These are phyloP conservation scores for Chaetomium cochliodes DNA, from an alignment of 495 filamentous ascomycete genomes.

Conservation along the genomic window DNA sequence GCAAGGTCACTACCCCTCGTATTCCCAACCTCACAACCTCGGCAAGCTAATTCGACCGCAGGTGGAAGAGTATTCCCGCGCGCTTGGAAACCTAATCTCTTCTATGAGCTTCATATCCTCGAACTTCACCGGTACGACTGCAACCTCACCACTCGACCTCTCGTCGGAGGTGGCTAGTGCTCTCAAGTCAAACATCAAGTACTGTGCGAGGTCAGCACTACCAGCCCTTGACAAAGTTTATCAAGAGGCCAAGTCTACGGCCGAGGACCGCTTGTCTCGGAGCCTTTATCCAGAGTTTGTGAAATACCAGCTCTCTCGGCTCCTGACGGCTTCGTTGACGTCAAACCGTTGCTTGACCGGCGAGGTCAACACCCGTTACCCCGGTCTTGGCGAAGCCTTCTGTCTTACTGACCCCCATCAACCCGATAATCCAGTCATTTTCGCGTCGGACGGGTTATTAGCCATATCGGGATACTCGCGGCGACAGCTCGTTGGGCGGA, in stretches of 20 bases:
- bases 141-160: slow-evolving; percentile 44
- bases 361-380: slow-evolving; percentile 29
- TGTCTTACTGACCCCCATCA: slow-evolving; percentile 35
- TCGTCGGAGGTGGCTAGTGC: slow-evolving; percentile 34
- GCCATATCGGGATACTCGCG: slow-evolving; percentile 49
- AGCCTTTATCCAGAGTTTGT: slow-evolving; percentile 54
- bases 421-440: slow-evolving; percentile 52
- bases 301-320: slow-evolving; percentile 36
- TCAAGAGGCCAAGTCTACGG: slow-evolving; percentile 41
- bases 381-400: slow-evolving; percentile 41
- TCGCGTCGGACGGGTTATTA: slow-evolving; percentile 53
- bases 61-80: slow-evolving; percentile 38
- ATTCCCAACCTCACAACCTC: too few species aligned
- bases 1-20: slow-evolving; percentile 38
- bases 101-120: slow-evolving; percentile 48
- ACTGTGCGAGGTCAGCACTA: slow-evolving; percentile 38
- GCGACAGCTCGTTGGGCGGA: slow-evolving; percentile 48
- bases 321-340: slow-evolving; percentile 31
- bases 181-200: slow-evolving; percentile 45
- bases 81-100: slow-evolving; percentile 40
- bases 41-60: slow-evolving; percentile 13
- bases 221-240: slow-evolving; percentile 50
- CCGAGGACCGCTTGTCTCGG: slow-evolving; percentile 45
- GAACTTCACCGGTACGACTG: slow-evolving; percentile 43
- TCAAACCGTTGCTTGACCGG: slow-evolving; percentile 10